These are phyloP conservation scores for Fragilaria crotonensis DNA, from an alignment of 108 stramenopile species.

Conservation along the genomic window DNA sequence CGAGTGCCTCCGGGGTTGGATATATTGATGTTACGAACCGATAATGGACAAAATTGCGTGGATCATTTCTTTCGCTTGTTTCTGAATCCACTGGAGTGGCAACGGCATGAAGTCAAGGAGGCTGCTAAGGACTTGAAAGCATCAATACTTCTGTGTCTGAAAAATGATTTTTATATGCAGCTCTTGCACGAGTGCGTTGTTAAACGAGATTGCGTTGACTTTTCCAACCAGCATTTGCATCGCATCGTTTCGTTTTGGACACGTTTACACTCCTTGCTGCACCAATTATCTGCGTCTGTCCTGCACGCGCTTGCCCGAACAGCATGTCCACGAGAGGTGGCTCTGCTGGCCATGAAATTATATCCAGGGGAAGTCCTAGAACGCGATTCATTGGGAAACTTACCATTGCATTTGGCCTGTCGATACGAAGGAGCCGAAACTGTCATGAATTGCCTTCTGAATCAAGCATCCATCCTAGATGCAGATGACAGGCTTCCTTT, in stretches of 20 bases:
- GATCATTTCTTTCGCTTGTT: conserved; percentile 6
- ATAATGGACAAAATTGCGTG: conserved; percentile 1
- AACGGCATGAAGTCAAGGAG: conserved; percentile 6
- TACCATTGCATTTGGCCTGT: conserved; percentile 13
- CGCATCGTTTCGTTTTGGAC: conserved; percentile 1
- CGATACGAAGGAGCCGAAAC: not conserved
- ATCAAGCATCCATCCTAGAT: not conserved
- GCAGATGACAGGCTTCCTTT: conserved; percentile 1
- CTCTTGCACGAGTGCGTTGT: not conserved
- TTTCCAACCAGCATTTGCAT: not conserved
- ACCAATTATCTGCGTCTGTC: conserved; percentile 1
- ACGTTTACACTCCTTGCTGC: conserved; percentile 1
- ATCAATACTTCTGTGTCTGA: not conserved
- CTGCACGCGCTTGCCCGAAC: conserved; percentile 10
- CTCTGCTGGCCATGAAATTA: conserved; percentile 2
- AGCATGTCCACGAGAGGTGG: conserved; percentile 10
- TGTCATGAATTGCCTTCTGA: not conserved
- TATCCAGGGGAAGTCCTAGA: conserved; percentile 9
- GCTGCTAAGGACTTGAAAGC: not conserved
- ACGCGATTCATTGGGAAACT: conserved; percentile 1
- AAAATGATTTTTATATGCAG: not conserved
- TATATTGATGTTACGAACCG: not conserved
- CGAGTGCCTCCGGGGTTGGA: not conserved
- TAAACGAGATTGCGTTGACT: too few relatives aligned
- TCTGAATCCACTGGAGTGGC: conserved; percentile 7